Conservation (phyloP, 1,284 basidiomycete species). For the Golubevia sp. region DNA sequence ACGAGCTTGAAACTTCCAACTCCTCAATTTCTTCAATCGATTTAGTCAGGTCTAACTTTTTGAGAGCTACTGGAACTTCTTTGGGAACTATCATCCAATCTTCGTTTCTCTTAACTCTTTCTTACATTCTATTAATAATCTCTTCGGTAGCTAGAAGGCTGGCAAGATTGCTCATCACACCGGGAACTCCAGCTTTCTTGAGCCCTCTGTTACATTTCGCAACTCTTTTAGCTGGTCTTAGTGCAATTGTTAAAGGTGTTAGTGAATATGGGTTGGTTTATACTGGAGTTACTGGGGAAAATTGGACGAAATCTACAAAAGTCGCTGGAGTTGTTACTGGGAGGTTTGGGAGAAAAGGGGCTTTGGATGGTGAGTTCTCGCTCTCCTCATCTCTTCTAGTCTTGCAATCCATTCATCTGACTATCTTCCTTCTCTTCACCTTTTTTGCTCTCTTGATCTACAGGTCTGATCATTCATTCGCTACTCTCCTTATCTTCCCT, state of each 20-base stretch:
- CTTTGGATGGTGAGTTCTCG: constrained; percentile 30
- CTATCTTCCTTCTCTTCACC: not conserved
- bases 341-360: constrained; percentile 27
- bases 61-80: constrained; percentile 42
- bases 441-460: not conserved
- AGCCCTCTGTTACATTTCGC: constrained; percentile 36
- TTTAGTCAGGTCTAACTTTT: constrained; percentile 41
- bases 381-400: not conserved
- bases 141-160: constrained; percentile 28
- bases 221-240: constrained; percentile 31
- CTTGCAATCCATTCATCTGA: not conserved
- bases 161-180: constrained; percentile 8
- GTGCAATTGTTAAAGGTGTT: constrained; percentile 30
- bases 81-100: constrained; percentile 42
- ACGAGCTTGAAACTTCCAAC: no score
- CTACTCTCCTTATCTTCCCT: constrained; percentile 41
- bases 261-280: constrained; percentile 46
- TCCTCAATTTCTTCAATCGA: constrained; percentile 14
- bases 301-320: constrained; percentile 36
- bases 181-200: constrained; percentile 19
- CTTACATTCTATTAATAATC: constrained; percentile 22
- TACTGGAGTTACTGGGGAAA: constrained; percentile 43
- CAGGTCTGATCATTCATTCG: constrained; percentile 36
- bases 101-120: constrained; percentile 31
- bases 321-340: constrained; percentile 27